These are phyloP conservation scores for Lentinula edodes DNA, from an alignment of 768 basidiomycete species.

Conservation along the genomic window DNA sequence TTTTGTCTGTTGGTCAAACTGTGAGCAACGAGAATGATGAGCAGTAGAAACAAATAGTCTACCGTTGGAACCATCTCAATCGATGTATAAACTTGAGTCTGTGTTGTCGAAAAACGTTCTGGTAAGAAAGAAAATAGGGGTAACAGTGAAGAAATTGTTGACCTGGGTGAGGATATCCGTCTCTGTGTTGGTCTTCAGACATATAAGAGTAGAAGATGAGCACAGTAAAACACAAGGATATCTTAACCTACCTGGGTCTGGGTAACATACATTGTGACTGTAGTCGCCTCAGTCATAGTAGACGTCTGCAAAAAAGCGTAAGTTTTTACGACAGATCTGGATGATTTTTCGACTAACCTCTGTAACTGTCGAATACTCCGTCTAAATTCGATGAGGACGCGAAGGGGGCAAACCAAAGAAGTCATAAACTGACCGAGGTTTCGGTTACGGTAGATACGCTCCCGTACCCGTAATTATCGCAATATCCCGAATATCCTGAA, in stretches of 20 bases:
- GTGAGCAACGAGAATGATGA: background rate
- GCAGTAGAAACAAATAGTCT: too few species aligned
- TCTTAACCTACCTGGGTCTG: slow-evolving; percentile 29
- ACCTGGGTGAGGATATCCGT: slow-evolving; percentile 17
- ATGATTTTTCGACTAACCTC: slow-evolving; percentile 9
- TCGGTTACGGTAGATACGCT: slow-evolving; percentile 26
- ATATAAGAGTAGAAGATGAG: background rate
- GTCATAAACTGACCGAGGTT: slow-evolving; percentile 8
- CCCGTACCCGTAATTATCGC: slow-evolving; percentile 13
- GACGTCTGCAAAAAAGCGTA: slow-evolving; percentile 21
- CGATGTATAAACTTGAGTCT: slow-evolving; percentile 28
- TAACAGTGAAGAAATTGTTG: background rate
- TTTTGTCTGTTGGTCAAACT: background rate
- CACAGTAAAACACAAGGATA: slow-evolving; percentile 10
- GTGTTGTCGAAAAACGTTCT: background rate
- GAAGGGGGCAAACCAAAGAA: too few species aligned
- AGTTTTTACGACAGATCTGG: background rate
- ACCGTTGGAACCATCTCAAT: slow-evolving; percentile 57
- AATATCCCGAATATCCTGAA: slow-evolving; percentile 18
- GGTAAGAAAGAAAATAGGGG: background rate
- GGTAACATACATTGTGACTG: slow-evolving; percentile 39
- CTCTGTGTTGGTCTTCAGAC: slow-evolving; percentile 1
- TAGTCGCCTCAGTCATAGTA: slow-evolving; percentile 25
- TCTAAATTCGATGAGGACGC: background rate
- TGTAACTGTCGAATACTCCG: slow-evolving; percentile 11